Evolutionary conservation across 164 flowering plant species (phyloP), one percentile per base, ranked within the genome.

Genomic region (Kalanchoe fedtschenkoi): DNA sequence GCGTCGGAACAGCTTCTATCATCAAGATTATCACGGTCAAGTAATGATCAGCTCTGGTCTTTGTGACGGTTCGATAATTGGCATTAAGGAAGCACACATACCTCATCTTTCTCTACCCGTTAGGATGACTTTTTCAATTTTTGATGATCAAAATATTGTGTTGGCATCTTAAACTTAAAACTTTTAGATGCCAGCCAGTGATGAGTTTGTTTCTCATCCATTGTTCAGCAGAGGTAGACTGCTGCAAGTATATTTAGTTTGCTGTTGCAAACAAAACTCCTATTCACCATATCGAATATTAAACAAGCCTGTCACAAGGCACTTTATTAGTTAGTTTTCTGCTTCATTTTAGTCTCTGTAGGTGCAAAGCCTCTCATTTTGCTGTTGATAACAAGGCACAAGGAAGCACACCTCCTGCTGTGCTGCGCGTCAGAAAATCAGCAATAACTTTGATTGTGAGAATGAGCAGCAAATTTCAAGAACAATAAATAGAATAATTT

Each of bases 11-110:
- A 63, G 80, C 95, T 4, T 87, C 95, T 28, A 75, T 90, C 4
- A 86, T 90, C 84, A 87, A 86, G 79, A 80, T 90, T 53, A 26
- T 80, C 68, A 75, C 79, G 6, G 86, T 80, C 14, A 80, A 83
- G 72, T 83, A 71, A 81, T 46, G 21, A 57, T 14, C 13, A 26
- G 1, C 22, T 15, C 8, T n/a, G 22, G 24, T 44, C 51, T 19
- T 44, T 44, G 29, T 29, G 19, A n/a, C 17, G 34, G 28, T 19
- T 17, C 28, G 16, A 14, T 55, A 21, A 15, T 6, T 29, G 2
- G 59, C 33, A 28, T n/a, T 17, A 55, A 22, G 51, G 51, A 19
- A 44, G 51, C 21, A 44, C 17, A 42, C 51, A 44, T 44, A 11
- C 51, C n/a, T n/a, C 6, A n/a, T 44, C 26, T n/a, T 44, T 44